Percentiles rank a stretch among this genome's conserved stretches.
These are phyloP conservation scores for Ceratobasidium sp. DNA, from an alignment of 1,284 basidiomycete genomes.

Conservation along the genomic window DNA sequence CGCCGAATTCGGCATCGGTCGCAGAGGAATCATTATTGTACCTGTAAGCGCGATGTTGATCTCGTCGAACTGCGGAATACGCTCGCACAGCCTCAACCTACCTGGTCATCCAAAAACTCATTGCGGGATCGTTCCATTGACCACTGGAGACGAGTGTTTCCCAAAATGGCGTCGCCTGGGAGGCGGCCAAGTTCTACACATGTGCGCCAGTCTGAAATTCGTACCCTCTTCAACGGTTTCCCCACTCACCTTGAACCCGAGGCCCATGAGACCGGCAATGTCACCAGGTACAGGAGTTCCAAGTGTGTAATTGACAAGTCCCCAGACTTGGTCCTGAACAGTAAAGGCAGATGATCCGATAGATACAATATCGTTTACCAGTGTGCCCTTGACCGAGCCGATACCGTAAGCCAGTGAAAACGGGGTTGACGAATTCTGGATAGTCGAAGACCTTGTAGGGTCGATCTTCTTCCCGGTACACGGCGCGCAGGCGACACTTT, in stretches of 20 bases:
- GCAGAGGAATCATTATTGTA: constrained; percentile 64
- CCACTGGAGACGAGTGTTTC: constrained; percentile 28
- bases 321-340: constrained; percentile 62
- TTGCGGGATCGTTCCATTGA: constrained; percentile 47
- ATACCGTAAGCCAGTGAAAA: constrained; percentile 86
- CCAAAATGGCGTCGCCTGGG: constrained; percentile 45
- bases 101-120: constrained; percentile 85
- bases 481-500: constrained; percentile 12
- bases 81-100: constrained; percentile 45
- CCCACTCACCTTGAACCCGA: constrained; percentile 30
- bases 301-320: constrained; percentile 25
- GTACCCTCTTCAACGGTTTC: background rate
- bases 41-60: constrained; percentile 45
- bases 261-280: constrained; percentile 31
- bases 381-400: constrained; percentile 72
- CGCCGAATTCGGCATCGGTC: constrained; percentile 68
- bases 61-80: constrained; percentile 18
- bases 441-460: constrained; percentile 59
- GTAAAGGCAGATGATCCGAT: constrained; percentile 69
- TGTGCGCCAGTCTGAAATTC: background rate
- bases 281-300: constrained; percentile 25
- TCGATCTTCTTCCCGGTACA: constrained; percentile 51
- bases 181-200: constrained; percentile 52
- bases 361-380: constrained; percentile 75
- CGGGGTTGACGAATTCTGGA: constrained; percentile 54